A percentile compares a stretch with the other conserved stretches of the same genome.
Conservation (phyloP, 2,329 filamentous ascomycete species). For the Juglanconis oblonga region DNA sequence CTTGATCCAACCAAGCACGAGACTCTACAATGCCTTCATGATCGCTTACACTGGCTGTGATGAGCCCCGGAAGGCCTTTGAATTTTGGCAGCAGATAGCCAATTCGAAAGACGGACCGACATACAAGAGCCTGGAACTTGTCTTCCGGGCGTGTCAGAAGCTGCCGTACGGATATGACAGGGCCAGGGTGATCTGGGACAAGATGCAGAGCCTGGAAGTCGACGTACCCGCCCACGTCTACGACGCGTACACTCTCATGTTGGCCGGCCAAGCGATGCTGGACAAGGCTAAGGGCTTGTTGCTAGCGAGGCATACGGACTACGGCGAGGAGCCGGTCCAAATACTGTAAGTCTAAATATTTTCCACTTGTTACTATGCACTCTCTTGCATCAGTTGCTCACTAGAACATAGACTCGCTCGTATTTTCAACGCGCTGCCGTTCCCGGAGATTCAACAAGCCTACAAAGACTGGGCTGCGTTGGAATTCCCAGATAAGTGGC, state of each 20-base stretch:
- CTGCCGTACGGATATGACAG: slow-evolving; percentile 54
- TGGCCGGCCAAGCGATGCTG: slow-evolving; percentile 70
- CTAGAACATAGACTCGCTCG: slow-evolving; percentile 4
- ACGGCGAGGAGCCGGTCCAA: slow-evolving; percentile 64
- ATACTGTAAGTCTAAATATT: slow-evolving; percentile 58
- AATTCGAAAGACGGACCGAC: slow-evolving; percentile 81
- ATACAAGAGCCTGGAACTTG: slow-evolving; percentile 74
- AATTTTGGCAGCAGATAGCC: slow-evolving; percentile 84
- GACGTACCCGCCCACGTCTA: slow-evolving; percentile 73
- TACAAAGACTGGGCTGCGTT: slow-evolving; percentile 14
- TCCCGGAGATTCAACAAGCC: slow-evolving; percentile 8
- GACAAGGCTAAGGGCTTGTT: slow-evolving; percentile 67
- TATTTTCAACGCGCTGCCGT: slow-evolving; percentile 14
- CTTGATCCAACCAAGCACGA: slow-evolving; percentile 72
- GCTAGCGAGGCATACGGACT: slow-evolving; percentile 61
- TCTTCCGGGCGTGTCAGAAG: slow-evolving; percentile 74
- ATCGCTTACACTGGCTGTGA: slow-evolving; percentile 74
- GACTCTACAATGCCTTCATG: slow-evolving; percentile 81
- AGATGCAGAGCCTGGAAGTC: slow-evolving; percentile 71
- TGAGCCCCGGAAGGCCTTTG: slow-evolving; percentile 63
- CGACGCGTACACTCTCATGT: slow-evolving; percentile 70
- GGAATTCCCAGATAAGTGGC: slow-evolving; percentile 13
- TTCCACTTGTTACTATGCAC: neutral
- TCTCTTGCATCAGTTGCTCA: neutral
- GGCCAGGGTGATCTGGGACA: slow-evolving; percentile 68